Conservation (phyloP, 768 basidiomycete genomes). For the Lactifluus hygrophoroides region DNA sequence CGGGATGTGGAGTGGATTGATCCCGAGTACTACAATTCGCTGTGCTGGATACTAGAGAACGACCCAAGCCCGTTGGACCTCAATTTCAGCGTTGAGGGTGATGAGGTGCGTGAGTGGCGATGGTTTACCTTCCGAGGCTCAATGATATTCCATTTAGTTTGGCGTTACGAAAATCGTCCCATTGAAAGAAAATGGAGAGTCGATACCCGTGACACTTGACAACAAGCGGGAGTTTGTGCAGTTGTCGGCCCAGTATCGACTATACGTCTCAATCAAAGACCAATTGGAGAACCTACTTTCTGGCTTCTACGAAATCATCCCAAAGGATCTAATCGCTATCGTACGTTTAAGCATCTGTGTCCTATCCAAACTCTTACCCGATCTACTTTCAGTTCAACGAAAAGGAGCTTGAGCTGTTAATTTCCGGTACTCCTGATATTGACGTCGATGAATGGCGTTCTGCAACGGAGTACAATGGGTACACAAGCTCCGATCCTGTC, state of each 20-base stretch:
- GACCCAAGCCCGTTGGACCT: constrained; percentile 81
- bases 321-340: constrained; percentile 90
- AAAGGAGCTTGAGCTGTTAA: constrained; percentile 87
- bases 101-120: constrained; percentile 57
- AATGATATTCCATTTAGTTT: constrained; percentile 43
- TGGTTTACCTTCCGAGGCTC: neutral
- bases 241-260: constrained; percentile 86
- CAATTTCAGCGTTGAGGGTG: constrained; percentile 92
- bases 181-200: constrained; percentile 78
- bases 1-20: constrained; percentile 96
- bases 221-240: constrained; percentile 97
- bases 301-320: constrained; percentile 97
- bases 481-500: constrained; percentile 83
- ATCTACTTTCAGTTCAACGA: constrained; percentile 69
- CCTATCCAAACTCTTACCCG: constrained; percentile 21
- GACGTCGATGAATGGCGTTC: constrained; percentile 97
- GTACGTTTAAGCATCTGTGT: constrained; percentile 37
- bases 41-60: constrained; percentile 98
- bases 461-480: constrained; percentile 86
- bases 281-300: constrained; percentile 85
- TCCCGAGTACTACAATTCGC: constrained; percentile 95
- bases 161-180: constrained; percentile 84
- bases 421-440: constrained; percentile 96
- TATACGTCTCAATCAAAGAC: constrained; percentile 90
- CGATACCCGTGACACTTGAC: constrained; percentile 86